These are phyloP conservation scores for Cytospora leucostoma DNA, from an alignment of 2,329 filamentous ascomycete genomes.

Conservation along the genomic window DNA sequence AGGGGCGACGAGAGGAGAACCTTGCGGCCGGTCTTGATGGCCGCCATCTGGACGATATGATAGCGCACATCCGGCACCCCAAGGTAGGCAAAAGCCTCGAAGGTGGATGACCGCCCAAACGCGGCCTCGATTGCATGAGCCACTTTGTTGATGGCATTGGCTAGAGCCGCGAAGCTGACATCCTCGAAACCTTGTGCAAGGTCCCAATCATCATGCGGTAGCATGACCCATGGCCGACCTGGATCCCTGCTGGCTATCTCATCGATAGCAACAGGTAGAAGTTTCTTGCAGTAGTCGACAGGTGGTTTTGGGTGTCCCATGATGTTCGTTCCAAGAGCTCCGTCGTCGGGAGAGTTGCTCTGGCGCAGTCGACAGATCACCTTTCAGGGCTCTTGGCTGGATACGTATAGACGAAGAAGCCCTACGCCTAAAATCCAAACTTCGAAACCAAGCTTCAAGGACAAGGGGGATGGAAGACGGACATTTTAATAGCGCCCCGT, in stretches of 20 bases:
- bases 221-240: constrained; percentile 28
- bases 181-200: constrained; percentile 31
- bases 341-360: background rate
- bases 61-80: constrained; percentile 30
- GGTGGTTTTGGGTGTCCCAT: constrained; percentile 15
- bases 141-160: constrained; percentile 31
- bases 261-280: constrained; percentile 29
- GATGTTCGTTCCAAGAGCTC: background rate
- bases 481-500: background rate
- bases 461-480: background rate
- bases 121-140: constrained; percentile 29
- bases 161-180: constrained; percentile 27
- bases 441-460: background rate
- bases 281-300: constrained; percentile 21
- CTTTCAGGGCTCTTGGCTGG: background rate
- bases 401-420: no score
- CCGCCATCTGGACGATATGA: constrained; percentile 31
- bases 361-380: background rate
- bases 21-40: constrained; percentile 29
- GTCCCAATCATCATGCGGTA: constrained; percentile 31
- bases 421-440: background rate
- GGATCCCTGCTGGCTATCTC: constrained; percentile 28
- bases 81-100: constrained; percentile 29
- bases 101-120: constrained; percentile 27
- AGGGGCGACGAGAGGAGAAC: constrained; percentile 31